Base-by-base conservation (phyloP, 441 rosid genomes). In the Jatropha multifida region DNA sequence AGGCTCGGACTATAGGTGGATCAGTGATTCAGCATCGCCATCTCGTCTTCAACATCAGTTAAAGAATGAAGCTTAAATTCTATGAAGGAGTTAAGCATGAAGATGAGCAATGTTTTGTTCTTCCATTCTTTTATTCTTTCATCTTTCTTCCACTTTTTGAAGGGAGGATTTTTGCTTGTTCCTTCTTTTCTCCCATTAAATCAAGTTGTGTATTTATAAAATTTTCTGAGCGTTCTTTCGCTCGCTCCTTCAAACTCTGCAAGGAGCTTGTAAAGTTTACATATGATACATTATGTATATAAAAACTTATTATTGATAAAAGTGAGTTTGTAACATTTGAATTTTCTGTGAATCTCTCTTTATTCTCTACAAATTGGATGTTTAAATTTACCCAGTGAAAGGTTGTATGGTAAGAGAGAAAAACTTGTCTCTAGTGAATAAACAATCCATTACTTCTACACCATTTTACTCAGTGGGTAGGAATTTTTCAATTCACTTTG, bases 231-330 rank as follows among this genome's bases (percentile, higher is more conserved):
- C 2, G 38, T 17, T 59, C 18, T 18, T 12, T 7, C 32, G 14
- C 4, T 41, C 4, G 37, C 52, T 44, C 32, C 70, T 46, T 7
- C 32, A 67, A 13, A 52, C 27, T 4, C 46, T 3, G 27, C 72
- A 52, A 69, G 61, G 62, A 20, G 74, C 52, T 56, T 71, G 49
- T 44, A 71, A 14, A 20, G 4, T 13, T 42, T 42, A 42, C 46
- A 42, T 42, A 8, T 42, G 6, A 42, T 52, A 51, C 18, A 55
- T 17, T 55, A n/a, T n/a, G 17, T 18, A 55, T 55, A 5, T 55
- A 32, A 1, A 32, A 32, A 32, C 1, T n/a, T 17, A 15, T 12
- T 56, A 9, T 52, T 69, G 15, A 0, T 23, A 15, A 14, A 26
- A 56, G 62, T 11, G 72, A 32, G 6, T 52, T 68, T 68, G 44